Evolutionary conservation across 202 grass and related monocot genomes (phyloP).

Genomic region (Dendrocalamus latiflorus): DNA sequence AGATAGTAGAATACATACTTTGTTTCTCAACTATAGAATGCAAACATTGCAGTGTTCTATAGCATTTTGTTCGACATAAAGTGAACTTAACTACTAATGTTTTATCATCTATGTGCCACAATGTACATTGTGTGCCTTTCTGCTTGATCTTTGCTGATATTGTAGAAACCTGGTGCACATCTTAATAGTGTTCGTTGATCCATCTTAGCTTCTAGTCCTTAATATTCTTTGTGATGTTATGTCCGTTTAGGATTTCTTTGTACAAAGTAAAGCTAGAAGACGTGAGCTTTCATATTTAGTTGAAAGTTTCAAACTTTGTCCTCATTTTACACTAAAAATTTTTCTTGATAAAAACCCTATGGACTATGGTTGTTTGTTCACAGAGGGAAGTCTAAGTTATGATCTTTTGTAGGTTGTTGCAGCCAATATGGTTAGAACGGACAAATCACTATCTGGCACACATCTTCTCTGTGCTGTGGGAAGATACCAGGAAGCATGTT

Average conservation of each 20-base stretch:
- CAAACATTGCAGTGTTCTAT: neutral
- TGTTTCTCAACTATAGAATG: neutral
- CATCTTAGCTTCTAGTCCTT: neutral
- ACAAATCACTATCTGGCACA: too few species aligned
- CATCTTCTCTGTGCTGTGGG: too few species aligned
- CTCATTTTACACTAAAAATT: neutral
- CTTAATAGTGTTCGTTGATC: neutral
- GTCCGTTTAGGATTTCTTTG: neutral
- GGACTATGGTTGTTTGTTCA: conserved; percentile 20
- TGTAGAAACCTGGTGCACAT: neutral
- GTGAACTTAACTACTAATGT: neutral
- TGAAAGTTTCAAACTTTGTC: neutral
- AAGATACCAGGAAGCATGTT: too few species aligned
- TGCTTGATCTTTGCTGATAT: neutral
- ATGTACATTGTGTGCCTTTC: neutral
- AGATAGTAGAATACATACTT: neutral
- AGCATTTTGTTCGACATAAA: conserved; percentile 9
- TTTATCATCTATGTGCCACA: neutral
- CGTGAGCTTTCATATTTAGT: neutral
- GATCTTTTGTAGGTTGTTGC: too few species aligned
- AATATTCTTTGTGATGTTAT: neutral
- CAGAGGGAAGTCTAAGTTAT: too few species aligned
- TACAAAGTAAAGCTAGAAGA: neutral
- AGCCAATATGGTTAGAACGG: too few species aligned
- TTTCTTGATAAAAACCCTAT: neutral